Percentiles rank a stretch among this genome's conserved stretches.
Evolutionary conservation across 2,329 filamentous ascomycete genomes (phyloP).

Genomic region (Penicillium fuscoglaucum): DNA sequence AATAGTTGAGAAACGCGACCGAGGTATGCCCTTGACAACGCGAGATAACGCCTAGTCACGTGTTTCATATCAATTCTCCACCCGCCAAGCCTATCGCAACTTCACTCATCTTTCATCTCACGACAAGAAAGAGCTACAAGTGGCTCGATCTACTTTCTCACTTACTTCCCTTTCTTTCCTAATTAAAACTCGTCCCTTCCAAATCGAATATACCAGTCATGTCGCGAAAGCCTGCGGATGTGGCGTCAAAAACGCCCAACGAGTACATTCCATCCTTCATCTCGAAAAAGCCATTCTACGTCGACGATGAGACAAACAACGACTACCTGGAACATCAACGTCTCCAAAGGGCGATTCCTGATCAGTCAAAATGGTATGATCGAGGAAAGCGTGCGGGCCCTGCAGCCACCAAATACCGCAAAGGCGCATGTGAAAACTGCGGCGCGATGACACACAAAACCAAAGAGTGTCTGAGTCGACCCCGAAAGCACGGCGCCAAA

Average conservation of each 20-base stretch:
- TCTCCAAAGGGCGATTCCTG: conserved; percentile 67
- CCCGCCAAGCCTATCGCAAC: conserved; percentile 6
- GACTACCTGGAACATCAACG: conserved; percentile 98
- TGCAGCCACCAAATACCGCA: conserved; percentile 93
- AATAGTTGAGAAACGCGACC: conserved; percentile 7
- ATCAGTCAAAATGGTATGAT: conserved; percentile 85
- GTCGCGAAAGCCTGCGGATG: conserved; percentile 54
- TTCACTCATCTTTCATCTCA: conserved; percentile 10
- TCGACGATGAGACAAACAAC: conserved; percentile 70
- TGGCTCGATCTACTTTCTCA: neutral
- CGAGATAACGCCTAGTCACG: conserved; percentile 34
- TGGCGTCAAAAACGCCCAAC: conserved; percentile 80
- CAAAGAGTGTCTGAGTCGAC: conserved; percentile 88
- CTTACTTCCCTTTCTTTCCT: neutral
- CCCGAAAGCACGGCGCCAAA: conserved; percentile 83
- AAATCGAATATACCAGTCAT: conserved; percentile 24
- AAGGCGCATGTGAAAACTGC: conserved; percentile 98
- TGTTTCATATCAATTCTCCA: conserved; percentile 17
- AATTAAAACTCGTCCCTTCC: neutral
- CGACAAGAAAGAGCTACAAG: conserved; percentile 1
- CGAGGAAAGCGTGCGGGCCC: conserved; percentile 80
- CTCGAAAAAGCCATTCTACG: conserved; percentile 95
- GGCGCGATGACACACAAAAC: conserved; percentile 95
- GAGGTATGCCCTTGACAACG: conserved; percentile 16
- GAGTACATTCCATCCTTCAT: conserved; percentile 98